Evolutionary conservation across 129 eudicot species (phyloP).

Genomic region (Kitagawia praeruptora): DNA sequence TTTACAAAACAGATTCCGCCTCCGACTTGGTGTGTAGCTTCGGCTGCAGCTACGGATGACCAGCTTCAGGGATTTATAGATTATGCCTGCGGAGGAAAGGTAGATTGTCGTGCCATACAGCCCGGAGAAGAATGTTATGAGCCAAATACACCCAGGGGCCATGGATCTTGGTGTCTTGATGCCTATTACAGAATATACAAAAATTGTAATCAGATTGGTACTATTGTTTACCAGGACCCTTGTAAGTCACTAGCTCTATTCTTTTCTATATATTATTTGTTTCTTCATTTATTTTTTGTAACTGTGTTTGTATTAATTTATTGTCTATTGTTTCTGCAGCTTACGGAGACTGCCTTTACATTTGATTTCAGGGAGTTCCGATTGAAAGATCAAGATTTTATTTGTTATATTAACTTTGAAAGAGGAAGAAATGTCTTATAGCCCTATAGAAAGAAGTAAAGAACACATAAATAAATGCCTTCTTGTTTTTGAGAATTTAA

Average conservation of each 20-base stretch:
- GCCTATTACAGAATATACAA: neutral
- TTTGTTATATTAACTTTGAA: neutral
- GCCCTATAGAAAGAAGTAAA: too few relatives aligned
- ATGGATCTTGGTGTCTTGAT: neutral
- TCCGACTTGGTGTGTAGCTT: neutral
- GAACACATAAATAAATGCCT: neutral
- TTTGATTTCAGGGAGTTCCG: neutral
- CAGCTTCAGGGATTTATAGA: neutral
- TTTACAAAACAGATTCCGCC: neutral
- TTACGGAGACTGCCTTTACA: slow-evolving; percentile 5
- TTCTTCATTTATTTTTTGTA: neutral
- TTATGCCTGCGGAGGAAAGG: neutral
- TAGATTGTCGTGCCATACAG: neutral
- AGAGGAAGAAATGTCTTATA: neutral
- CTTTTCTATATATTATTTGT: neutral
- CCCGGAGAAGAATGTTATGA: neutral
- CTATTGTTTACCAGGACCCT: neutral
- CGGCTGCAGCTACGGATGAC: neutral
- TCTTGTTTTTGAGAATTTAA: too few relatives aligned
- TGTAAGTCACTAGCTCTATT: neutral
- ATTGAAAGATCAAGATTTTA: neutral
- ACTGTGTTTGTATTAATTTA: neutral
- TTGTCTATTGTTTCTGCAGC: neutral
- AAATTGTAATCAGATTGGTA: neutral
- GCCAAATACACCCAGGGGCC: neutral